A percentile compares a stretch with the other conserved stretches of the same genome.
Conservation (phyloP, 805 yeast genomes). For the Starmerella sirachaensis region DNA sequence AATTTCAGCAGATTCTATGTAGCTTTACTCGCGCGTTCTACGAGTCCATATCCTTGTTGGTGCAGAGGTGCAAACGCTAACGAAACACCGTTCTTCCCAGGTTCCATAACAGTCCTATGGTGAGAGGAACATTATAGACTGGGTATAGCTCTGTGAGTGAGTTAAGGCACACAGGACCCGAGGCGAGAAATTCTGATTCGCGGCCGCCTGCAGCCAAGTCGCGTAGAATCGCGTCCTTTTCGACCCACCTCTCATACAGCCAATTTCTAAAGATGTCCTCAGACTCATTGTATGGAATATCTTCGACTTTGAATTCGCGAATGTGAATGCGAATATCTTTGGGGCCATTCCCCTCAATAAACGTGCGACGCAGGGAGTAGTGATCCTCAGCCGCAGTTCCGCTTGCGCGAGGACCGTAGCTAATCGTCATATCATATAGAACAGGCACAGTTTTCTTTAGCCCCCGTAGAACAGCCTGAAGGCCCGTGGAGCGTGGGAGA, state of each 20-base stretch:
- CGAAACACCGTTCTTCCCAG: no score
- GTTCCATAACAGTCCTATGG: conserved; percentile 21
- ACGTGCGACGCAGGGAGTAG: conserved; percentile 53
- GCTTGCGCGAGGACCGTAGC: conserved; percentile 55
- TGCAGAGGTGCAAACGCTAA: no score
- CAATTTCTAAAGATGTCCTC: conserved; percentile 55
- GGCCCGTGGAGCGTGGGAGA: conserved; percentile 75
- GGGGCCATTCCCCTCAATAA: conserved; percentile 64
- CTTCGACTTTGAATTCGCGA: conserved; percentile 42
- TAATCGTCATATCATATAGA: conserved; percentile 76
- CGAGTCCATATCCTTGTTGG: no score
- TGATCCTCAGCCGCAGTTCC: conserved; percentile 63
- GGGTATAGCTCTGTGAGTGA: conserved; percentile 25
- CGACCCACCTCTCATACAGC: conserved; percentile 62
- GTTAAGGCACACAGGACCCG: conserved; percentile 21
- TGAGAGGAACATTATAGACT: conserved; percentile 29
- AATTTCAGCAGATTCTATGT: no score
- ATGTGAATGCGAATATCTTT: conserved; percentile 50
- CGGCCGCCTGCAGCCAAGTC: conserved; percentile 43
- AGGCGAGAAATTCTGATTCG: conserved; percentile 26
- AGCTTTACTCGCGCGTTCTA: no score
- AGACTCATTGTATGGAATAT: conserved; percentile 48
- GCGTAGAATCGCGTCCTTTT: conserved; percentile 65
- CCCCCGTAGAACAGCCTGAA: conserved; percentile 50
- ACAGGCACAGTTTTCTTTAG: conserved; percentile 32